Percentiles rank a stretch among this genome's conserved stretches.
These are phyloP conservation scores for Diaporthe sp. DNA, from an alignment of 2,329 filamentous ascomycete genomes.

Conservation along the genomic window DNA sequence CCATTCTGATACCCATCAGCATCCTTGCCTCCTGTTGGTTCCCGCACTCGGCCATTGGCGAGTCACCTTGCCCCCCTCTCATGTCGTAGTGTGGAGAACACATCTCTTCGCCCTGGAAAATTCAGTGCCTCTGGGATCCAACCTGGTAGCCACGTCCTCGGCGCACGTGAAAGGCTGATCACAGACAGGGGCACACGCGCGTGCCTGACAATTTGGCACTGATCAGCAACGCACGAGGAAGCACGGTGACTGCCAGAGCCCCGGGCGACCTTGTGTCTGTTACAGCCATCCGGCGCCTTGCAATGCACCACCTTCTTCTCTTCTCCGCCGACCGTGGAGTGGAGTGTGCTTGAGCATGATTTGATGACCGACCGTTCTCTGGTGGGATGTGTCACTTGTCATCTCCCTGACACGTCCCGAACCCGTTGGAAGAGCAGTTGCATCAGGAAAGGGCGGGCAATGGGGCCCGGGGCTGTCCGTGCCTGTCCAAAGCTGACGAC, in stretches of 20 bases:
- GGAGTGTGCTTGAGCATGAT: slow-evolving; percentile 4
- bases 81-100: slow-evolving; percentile 5
- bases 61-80: slow-evolving; percentile 13
- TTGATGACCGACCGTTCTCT: slow-evolving; percentile 5
- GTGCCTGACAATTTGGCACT: neutral
- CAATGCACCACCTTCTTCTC: neutral
- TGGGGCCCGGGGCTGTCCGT: slow-evolving; percentile 2
- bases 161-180: slow-evolving; percentile 16
- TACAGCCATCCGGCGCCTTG: neutral
- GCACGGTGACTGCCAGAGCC: slow-evolving; percentile 5
- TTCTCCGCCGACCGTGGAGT: neutral
- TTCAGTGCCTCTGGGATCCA: slow-evolving; percentile 11
- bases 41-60: slow-evolving; percentile 8
- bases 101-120: neutral
- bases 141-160: neutral
- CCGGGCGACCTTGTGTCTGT: slow-evolving; percentile 3
- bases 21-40: neutral
- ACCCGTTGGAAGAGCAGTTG: neutral
- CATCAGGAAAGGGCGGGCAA: neutral
- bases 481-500: slow-evolving; percentile 18
- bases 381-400: slow-evolving; percentile 16
- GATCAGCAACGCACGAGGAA: slow-evolving; percentile 9
- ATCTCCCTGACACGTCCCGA: slow-evolving; percentile 4
- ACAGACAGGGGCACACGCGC: slow-evolving; percentile 3
- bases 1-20: neutral